Base-by-base conservation (phyloP, 2,329 filamentous ascomycete species). In the Plenodomus lindquistii region DNA sequence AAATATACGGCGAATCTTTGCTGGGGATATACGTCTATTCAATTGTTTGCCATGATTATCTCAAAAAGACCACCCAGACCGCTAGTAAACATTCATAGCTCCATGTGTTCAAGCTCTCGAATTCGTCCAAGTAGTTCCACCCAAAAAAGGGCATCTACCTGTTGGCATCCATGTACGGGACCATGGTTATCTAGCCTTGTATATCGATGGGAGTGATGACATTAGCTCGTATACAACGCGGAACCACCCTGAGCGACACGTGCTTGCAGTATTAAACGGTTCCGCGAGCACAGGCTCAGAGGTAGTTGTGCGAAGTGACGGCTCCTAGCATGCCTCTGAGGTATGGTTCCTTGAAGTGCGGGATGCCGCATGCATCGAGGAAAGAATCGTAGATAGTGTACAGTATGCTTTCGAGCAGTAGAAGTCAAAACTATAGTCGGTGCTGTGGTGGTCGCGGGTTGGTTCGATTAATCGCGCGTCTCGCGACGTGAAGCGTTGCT, bases 251-350 rank as follows among this genome's bases (percentile, higher is more conserved):
- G 24, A 22, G 37, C 19, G 17, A 24, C 37, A 21, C 1, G 15
- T 10, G 15, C 20, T 39, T 39, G 19, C 37, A 24, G 37, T 40
- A 35, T 41, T 20, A 37, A 46, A 46, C 34, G 17, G 36, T 41
- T 22, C 44, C 37, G 24, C 17, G 41, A 18, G 35, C 7, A n/a
- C 36, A 21, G 21, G 31, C n/a, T 17, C 35, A 7, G 15, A 22
- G 18, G 24, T 39, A 37, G 37, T 36, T 40, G 15, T 18, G 18
- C 35, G 4, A 7, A 36, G 35, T 18, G n/a, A 18, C 35, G 13
- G 16, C 35, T 15, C 27, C 27, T 11, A 15, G 11, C 11, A 15
- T 31, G 11, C 9, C 27, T 31, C 27, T 31, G 5, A 24, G 22
- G 22, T 24, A 24, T 11, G 22, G 22, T 24, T 11, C 22, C 22